Percentiles rank a stretch among this genome's conserved stretches.
phyloP scores from a whole-genome alignment of 306 rosid genomes.

The Castanea mollissima region DNA sequence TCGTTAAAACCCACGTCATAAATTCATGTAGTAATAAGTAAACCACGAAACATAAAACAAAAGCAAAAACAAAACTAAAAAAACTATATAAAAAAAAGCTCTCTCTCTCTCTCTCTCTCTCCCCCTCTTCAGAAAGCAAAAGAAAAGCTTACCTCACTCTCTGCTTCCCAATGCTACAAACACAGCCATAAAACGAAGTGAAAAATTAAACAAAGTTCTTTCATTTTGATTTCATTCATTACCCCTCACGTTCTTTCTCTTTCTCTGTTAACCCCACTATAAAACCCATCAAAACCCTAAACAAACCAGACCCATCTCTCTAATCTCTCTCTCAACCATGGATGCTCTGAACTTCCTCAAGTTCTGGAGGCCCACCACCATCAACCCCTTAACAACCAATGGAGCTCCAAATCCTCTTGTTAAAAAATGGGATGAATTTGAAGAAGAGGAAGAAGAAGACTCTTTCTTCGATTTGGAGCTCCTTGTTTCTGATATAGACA shows the following conservation, averaged over 20 bases:
- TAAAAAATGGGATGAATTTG: conserved; percentile 39
- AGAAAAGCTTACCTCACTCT: conserved; percentile 29
- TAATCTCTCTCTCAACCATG: conserved; percentile 34
- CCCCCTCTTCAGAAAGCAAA: conserved; percentile 32
- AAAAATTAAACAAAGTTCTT: conserved; percentile 25
- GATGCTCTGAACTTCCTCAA: conserved; percentile 66
- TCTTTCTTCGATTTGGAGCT: conserved; percentile 90
- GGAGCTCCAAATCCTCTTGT: conserved; percentile 36
- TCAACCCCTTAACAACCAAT: conserved; percentile 11
- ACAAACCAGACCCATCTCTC: not conserved
- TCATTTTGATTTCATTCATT: conserved; percentile 32
- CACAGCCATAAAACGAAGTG: conserved; percentile 59
- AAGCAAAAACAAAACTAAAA: conserved; percentile 6
- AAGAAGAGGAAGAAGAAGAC: conserved; percentile 59
- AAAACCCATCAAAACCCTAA: conserved; percentile 26
- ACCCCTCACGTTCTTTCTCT: conserved; percentile 22
- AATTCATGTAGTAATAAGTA: not conserved
- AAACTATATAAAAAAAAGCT: conserved; percentile 16
- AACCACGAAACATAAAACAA: not conserved
- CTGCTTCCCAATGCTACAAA: conserved; percentile 37
- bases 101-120: not conserved
- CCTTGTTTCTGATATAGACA: conserved; percentile 24
- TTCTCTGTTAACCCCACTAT: conserved; percentile 12
- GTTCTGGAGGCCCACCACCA: conserved; percentile 57
- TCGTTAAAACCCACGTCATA: conserved; percentile 14